Conservation (phyloP, 139 green algal species). For the Chlorella sp. region DNA sequence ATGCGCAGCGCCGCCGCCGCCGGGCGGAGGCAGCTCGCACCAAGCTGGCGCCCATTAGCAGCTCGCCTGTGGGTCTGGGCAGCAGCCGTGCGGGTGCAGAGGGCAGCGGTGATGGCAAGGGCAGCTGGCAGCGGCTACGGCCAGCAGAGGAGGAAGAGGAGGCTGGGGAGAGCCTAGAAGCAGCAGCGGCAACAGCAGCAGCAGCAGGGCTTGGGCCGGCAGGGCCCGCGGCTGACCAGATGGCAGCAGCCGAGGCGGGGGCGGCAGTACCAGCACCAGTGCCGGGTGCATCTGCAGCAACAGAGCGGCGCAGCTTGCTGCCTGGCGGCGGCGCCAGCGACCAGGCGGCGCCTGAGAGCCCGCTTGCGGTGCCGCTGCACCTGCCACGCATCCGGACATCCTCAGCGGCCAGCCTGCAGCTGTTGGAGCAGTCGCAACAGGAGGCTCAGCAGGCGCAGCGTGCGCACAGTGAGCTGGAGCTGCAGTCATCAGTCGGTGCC, state of each 20-base stretch:
- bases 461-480: background rate
- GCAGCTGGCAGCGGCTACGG: slow-evolving; percentile 23
- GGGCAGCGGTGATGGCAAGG: background rate
- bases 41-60: slow-evolving; percentile 3
- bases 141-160: background rate
- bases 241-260: background rate
- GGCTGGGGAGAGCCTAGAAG: background rate
- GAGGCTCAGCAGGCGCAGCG: background rate
- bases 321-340: background rate
- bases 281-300: too few species aligned
- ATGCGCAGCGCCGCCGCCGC: slow-evolving; percentile 5
- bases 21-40: background rate
- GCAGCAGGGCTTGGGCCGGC: background rate
- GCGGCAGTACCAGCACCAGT: background rate
- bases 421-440: background rate
- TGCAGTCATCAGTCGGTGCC: background rate
- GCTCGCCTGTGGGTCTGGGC: background rate
- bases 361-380: background rate
- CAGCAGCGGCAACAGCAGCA: background rate
- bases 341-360: too few species aligned
- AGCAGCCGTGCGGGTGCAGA: background rate
- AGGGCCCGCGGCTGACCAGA: background rate
- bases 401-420: background rate
- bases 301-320: background rate
- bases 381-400: slow-evolving; percentile 27